phyloP scores from a whole-genome alignment of 1,139 yeast species.

The Debaryomyces robertsiae region DNA sequence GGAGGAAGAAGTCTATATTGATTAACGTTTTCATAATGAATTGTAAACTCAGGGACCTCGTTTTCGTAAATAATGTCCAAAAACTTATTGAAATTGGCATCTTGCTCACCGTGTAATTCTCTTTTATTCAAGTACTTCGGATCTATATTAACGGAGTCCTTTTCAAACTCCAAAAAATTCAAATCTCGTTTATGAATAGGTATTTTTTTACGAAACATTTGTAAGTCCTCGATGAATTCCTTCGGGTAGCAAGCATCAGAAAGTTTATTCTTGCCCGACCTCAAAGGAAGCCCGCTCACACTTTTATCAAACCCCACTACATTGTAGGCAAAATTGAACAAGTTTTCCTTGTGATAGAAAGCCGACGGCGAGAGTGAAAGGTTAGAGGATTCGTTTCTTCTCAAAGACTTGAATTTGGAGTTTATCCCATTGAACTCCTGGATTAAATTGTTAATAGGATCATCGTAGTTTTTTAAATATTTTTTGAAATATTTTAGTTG shows the following conservation, averaged over 20 bases:
- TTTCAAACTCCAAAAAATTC: constrained; percentile 38
- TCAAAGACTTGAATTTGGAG: constrained; percentile 37
- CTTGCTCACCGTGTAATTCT: constrained; percentile 7
- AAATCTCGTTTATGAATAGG: constrained; percentile 42
- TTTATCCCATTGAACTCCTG: constrained; percentile 43
- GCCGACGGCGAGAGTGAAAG: constrained; percentile 32
- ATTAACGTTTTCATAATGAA: constrained; percentile 31
- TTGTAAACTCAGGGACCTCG: constrained; percentile 31
- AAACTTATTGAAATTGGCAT: constrained; percentile 12
- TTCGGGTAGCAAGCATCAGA: constrained; percentile 30
- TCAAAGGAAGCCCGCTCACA: constrained; percentile 43
- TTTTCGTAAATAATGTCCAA: constrained; percentile 26
- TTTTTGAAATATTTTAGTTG: constrained; percentile 42
- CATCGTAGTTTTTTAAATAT: constrained; percentile 35
- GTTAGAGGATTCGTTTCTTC: constrained; percentile 38
- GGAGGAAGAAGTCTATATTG: constrained; percentile 30
- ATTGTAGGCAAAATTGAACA: constrained; percentile 41
- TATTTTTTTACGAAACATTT: constrained; percentile 33
- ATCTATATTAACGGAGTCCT: constrained; percentile 24
- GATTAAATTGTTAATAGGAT: constrained; percentile 33
- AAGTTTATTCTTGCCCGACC: constrained; percentile 27
- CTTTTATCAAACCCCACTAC: constrained; percentile 49
- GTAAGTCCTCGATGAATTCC: constrained; percentile 46
- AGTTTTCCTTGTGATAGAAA: constrained; percentile 32
- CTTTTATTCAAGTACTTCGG: constrained; percentile 18